Evolutionary conservation across 352 stramenopile genomes (phyloP).

Genomic region (Globisporangium canariense): DNA sequence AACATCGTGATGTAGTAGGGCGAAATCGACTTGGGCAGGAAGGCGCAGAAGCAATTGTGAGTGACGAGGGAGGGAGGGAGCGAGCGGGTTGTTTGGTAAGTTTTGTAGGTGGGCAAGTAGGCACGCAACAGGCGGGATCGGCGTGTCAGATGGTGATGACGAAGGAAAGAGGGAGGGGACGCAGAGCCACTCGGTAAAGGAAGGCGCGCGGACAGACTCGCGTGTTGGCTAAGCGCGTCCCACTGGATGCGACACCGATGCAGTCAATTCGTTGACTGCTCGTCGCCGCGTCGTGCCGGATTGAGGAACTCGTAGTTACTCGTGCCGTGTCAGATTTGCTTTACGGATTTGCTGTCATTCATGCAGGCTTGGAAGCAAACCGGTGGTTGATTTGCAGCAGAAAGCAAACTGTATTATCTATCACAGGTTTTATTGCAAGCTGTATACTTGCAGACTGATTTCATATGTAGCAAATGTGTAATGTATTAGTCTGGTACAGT

Average conservation of each 20-base stretch:
- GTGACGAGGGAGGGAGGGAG: background rate
- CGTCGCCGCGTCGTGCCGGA: background rate
- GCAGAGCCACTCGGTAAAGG: conserved; percentile 1
- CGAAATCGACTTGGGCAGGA: background rate
- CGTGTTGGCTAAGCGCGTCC: conserved; percentile 5
- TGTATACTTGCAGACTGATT: too few species aligned
- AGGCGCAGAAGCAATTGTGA: conserved; percentile 11
- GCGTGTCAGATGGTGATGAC: conserved; percentile 1
- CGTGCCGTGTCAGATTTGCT: background rate
- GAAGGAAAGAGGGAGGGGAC: background rate
- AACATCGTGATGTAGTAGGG: conserved; percentile 12
- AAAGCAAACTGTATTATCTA: background rate
- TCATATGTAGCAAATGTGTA: too few species aligned
- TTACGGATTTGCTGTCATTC: background rate
- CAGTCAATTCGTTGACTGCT: background rate
- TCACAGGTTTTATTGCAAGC: background rate
- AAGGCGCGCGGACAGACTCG: background rate
- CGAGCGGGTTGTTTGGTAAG: too few species aligned
- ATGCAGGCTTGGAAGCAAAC: background rate
- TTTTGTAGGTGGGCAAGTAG: background rate
- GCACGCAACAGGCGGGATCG: background rate
- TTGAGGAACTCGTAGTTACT: background rate
- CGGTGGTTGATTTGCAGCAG: background rate
- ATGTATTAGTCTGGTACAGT: too few species aligned
- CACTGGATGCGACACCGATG: background rate